Evolutionary conservation across 139 green algal species (phyloP).

Genomic region (Coccomyxa sp.): DNA sequence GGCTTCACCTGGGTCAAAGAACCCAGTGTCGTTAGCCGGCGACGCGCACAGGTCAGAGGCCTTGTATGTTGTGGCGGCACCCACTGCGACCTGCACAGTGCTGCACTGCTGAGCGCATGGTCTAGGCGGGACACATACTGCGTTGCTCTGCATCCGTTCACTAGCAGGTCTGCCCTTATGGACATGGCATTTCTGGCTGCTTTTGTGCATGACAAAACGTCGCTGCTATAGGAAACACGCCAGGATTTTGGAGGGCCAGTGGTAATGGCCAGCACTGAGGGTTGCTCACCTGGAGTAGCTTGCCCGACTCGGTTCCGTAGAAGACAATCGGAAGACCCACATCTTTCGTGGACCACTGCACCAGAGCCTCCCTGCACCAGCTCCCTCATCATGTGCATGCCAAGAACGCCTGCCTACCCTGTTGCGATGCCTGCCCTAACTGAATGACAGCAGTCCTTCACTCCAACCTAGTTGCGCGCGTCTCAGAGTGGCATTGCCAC

Average conservation of each 20-base stretch:
- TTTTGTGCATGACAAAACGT: too few species aligned
- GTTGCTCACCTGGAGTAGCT: background rate
- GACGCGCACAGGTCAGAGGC: constrained; percentile 51
- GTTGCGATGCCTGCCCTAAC: background rate
- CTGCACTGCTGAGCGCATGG: too few species aligned
- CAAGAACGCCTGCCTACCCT: background rate
- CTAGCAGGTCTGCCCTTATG: too few species aligned
- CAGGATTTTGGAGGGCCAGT: too few species aligned
- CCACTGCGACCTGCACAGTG: background rate
- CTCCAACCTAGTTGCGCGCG: too few species aligned
- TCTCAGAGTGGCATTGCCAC: too few species aligned
- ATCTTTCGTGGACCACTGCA: constrained; percentile 47
- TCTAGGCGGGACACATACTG: too few species aligned
- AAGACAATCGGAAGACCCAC: constrained; percentile 21
- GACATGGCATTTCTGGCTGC: too few species aligned
- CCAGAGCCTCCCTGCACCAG: constrained; percentile 39
- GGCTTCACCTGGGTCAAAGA: constrained; percentile 44
- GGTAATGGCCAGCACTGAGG: too few species aligned
- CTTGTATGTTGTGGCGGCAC: constrained; percentile 31
- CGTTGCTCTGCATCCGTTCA: too few species aligned
- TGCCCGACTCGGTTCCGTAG: constrained; percentile 28
- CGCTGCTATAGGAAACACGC: too few species aligned
- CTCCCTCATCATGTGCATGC: background rate
- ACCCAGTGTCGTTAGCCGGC: constrained; percentile 41
- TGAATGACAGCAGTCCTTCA: too few species aligned